Evolutionary conservation across 352 stramenopile species (phyloP).

Genomic region (Phytophthora cactorum): DNA sequence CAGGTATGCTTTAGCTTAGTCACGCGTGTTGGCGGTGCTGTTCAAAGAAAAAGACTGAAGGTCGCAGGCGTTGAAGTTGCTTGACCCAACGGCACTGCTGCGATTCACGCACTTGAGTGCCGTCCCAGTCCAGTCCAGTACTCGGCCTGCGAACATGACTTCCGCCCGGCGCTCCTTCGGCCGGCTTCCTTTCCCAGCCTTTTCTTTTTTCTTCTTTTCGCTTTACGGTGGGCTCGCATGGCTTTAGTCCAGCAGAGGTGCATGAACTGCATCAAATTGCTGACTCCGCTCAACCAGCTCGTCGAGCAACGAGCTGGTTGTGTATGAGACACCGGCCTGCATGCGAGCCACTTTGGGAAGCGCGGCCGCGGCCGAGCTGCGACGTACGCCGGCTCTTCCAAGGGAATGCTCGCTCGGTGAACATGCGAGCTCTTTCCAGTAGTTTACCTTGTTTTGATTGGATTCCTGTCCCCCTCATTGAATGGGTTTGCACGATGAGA

Average conservation of each 20-base stretch:
- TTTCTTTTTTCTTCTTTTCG: slow-evolving; percentile 27
- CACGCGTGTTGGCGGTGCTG: slow-evolving; percentile 14
- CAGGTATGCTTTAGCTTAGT: slow-evolving; percentile 10
- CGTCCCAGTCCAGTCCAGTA: slow-evolving; percentile 8
- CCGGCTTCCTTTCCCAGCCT: slow-evolving; percentile 21
- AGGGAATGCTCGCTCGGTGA: slow-evolving; percentile 5
- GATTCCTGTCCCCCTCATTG: slow-evolving; percentile 21
- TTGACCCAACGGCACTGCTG: slow-evolving; percentile 20
- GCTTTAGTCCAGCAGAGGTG: slow-evolving; percentile 37
- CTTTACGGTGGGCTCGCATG: slow-evolving; percentile 15
- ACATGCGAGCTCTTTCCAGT: neutral
- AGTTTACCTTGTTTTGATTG: slow-evolving; percentile 15
- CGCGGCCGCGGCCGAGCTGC: slow-evolving; percentile 3
- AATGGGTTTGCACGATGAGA: neutral
- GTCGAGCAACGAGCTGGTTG: slow-evolving; percentile 8
- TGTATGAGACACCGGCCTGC: slow-evolving; percentile 40
- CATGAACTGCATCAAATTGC: slow-evolving; percentile 37
- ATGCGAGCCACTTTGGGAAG: slow-evolving; percentile 17
- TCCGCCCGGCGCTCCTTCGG: slow-evolving; percentile 23
- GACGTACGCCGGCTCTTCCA: slow-evolving; percentile 17
- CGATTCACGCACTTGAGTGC: slow-evolving; percentile 5
- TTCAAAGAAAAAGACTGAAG: slow-evolving; percentile 35
- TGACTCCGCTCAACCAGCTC: slow-evolving; percentile 14
- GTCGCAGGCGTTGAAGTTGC: slow-evolving; percentile 38
- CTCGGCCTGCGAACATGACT: slow-evolving; percentile 24